These are phyloP conservation scores for Brassica balearica DNA, from an alignment of 441 rosid species.

Conservation along the genomic window DNA sequence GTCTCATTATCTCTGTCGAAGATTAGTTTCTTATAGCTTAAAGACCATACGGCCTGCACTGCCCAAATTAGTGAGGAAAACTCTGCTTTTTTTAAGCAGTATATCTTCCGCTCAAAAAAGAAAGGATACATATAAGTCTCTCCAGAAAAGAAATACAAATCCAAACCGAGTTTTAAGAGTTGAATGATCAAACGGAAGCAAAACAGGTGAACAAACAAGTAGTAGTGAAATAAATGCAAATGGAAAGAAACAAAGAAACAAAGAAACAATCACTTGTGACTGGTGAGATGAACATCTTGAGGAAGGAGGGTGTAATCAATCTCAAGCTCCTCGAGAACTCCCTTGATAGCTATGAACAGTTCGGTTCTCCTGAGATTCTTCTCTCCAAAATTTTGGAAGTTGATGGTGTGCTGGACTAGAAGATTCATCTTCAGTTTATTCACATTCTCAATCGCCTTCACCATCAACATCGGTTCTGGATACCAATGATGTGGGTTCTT, in stretches of 20 bases:
- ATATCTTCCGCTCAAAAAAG: not conserved
- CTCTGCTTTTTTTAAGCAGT: not conserved
- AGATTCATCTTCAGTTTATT: slow-evolving; percentile 67
- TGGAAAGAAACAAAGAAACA: not conserved
- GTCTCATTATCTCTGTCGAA: not conserved
- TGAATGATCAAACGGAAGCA: not conserved
- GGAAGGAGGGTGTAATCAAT: slow-evolving; percentile 47
- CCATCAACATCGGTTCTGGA: not conserved
- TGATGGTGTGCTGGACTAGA: slow-evolving; percentile 63
- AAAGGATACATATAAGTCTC: not conserved
- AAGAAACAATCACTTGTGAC: slow-evolving; percentile 22
- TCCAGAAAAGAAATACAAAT: not conserved
- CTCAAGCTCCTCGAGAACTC: slow-evolving; percentile 65
- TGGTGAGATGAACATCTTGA: slow-evolving; percentile 4
- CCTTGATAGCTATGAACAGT: slow-evolving; percentile 64
- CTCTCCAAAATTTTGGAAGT: slow-evolving; percentile 71
- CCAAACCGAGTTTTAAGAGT: not conserved
- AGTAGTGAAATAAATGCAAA: slow-evolving; percentile 1
- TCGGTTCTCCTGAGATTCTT: slow-evolving; percentile 63
- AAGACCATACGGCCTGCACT: not conserved
- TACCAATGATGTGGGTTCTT: not conserved
- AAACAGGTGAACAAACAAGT: not conserved
- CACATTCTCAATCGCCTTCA: slow-evolving; percentile 1
- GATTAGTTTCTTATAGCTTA: not conserved
- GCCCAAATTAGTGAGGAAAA: not conserved